phyloP scores from a whole-genome alignment of 352 stramenopile genomes.

The Phytophthora syringae region DNA sequence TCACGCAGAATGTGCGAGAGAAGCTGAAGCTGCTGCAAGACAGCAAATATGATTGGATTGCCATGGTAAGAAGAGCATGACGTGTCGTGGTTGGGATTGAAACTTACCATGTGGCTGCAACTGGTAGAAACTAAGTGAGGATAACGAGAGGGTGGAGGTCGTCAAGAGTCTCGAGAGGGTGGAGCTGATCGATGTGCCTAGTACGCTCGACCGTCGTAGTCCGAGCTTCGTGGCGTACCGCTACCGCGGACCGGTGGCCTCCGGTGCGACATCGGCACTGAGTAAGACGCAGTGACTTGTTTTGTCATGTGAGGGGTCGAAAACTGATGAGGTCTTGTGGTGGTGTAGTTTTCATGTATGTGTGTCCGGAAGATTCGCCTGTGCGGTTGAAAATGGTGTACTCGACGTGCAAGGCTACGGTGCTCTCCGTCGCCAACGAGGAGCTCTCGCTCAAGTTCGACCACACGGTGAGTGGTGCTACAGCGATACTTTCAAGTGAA shows the following conservation, averaged over 20 bases:
- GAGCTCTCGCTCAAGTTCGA: constrained; percentile 75
- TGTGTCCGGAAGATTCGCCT: constrained; percentile 87
- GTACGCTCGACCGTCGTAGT: constrained; percentile 61
- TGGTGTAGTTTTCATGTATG: constrained; percentile 87
- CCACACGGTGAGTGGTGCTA: constrained; percentile 50
- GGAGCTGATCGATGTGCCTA: constrained; percentile 68
- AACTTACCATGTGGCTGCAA: too few relatives aligned
- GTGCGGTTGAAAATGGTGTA: constrained; percentile 93
- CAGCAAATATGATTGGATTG: constrained; percentile 89
- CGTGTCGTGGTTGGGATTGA: too few relatives aligned
- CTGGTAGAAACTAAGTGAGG: constrained; percentile 75
- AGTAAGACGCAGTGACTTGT: constrained; percentile 35
- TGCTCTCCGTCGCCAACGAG: constrained; percentile 68
- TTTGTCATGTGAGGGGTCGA: background rate
- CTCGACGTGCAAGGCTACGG: constrained; percentile 88
- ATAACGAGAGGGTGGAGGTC: constrained; percentile 79
- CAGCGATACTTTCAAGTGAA: too few relatives aligned
- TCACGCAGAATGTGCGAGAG: constrained; percentile 83
- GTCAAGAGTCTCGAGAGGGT: constrained; percentile 82
- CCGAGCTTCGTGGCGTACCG: constrained; percentile 87
- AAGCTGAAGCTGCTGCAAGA: constrained; percentile 81
- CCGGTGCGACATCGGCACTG: constrained; percentile 37
- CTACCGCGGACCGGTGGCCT: constrained; percentile 51
- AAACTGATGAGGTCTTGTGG: background rate
- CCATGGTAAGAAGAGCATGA: constrained; percentile 57